These are phyloP conservation scores for Daedalea quercina DNA, from an alignment of 768 basidiomycete species.

Conservation along the genomic window DNA sequence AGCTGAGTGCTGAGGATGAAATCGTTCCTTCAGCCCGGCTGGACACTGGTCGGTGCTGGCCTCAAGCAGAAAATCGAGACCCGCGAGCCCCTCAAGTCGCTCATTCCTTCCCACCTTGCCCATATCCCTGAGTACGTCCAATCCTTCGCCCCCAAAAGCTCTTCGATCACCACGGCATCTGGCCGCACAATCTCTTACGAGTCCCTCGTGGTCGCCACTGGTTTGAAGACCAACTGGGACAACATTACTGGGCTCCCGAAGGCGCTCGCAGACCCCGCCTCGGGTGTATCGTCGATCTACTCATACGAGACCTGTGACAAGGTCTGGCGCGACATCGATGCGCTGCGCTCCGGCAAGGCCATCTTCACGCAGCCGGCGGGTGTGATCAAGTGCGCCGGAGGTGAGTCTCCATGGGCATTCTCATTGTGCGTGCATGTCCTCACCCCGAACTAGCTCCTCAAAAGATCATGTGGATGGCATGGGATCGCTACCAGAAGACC, in stretches of 20 bases:
- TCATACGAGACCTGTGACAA: constrained; percentile 88
- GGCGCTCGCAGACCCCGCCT: constrained; percentile 70
- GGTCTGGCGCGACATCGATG: constrained; percentile 77
- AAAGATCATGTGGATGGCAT: constrained; percentile 97
- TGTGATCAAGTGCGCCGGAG: constrained; percentile 89
- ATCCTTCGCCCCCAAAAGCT: constrained; percentile 68
- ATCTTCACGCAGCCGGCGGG: constrained; percentile 95
- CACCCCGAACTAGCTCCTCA: constrained; percentile 51
- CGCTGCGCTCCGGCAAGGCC: constrained; percentile 70
- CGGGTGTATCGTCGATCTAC: constrained; percentile 90
- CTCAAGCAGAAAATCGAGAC: constrained; percentile 65
- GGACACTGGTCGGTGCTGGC: constrained; percentile 93
- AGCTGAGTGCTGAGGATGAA: not conserved
- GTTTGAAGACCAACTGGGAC: constrained; percentile 82
- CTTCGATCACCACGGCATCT: constrained; percentile 63
- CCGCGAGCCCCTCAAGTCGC: constrained; percentile 53
- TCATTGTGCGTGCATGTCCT: not conserved
- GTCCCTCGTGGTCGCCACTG: constrained; percentile 80
- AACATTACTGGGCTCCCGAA: constrained; percentile 64
- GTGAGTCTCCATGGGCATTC: constrained; percentile 30
- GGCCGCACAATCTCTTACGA: constrained; percentile 78
- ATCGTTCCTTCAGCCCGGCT: constrained; percentile 67
- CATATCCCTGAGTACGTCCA: constrained; percentile 67
- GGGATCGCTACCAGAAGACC: constrained; percentile 70
- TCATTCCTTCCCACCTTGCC: constrained; percentile 71